These are phyloP conservation scores for Pholiota molesta DNA, from an alignment of 768 basidiomycete genomes.

Conservation along the genomic window DNA sequence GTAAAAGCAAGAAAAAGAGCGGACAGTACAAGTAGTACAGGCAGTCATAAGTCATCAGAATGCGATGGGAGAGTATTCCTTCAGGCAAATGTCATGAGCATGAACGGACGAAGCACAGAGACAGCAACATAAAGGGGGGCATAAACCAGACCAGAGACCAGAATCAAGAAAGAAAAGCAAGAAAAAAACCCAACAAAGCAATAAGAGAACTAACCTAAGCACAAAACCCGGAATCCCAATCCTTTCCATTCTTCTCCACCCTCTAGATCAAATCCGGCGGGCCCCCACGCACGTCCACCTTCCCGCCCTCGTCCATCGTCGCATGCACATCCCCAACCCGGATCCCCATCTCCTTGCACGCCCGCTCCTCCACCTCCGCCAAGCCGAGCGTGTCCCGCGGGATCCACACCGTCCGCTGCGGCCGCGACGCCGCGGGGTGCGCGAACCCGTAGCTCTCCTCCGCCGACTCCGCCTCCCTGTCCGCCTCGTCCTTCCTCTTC, in stretches of 20 bases:
- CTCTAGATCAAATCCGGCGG: conserved; percentile 35
- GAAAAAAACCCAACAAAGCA: too few species aligned
- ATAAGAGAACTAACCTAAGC: too few species aligned
- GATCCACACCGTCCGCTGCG: conserved; percentile 85
- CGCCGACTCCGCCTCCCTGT: conserved; percentile 22
- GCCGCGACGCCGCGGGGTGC: conserved; percentile 78
- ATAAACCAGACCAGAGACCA: too few species aligned
- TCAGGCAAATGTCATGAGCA: too few species aligned
- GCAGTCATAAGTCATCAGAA: too few species aligned
- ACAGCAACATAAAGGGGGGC: too few species aligned
- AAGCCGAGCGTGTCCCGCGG: conserved; percentile 74
- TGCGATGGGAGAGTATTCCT: too few species aligned
- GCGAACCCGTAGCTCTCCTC: conserved; percentile 73
- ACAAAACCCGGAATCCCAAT: neutral
- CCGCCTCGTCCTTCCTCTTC: conserved; percentile 14
- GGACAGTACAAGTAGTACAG: too few species aligned
- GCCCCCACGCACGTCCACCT: conserved; percentile 39
- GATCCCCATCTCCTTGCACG: conserved; percentile 62
- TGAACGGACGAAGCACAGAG: too few species aligned
- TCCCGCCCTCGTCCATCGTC: conserved; percentile 35
- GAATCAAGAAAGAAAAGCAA: too few species aligned
- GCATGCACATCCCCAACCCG: conserved; percentile 42
- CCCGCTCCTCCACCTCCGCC: conserved; percentile 54
- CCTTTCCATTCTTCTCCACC: neutral
- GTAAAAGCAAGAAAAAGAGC: too few species aligned